Conservation (phyloP, 2,329 filamentous ascomycete species). For the Fusarium annulatum region DNA sequence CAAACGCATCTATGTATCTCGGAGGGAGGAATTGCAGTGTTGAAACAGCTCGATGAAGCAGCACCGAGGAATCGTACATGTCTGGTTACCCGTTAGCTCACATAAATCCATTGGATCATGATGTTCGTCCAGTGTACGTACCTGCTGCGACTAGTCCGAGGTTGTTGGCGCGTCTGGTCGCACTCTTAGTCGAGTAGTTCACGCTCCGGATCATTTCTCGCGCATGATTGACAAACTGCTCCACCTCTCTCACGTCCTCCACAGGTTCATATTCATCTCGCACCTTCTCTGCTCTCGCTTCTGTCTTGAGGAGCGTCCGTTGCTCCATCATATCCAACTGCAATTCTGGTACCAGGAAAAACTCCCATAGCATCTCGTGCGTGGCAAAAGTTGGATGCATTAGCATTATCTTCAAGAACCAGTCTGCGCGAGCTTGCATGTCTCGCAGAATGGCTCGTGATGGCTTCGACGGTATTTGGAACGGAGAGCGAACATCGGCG, state of each 20-base stretch:
- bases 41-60: slow-evolving; percentile 64
- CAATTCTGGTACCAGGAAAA: slow-evolving; percentile 95
- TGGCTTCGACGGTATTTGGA: slow-evolving; percentile 92
- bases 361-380: slow-evolving; percentile 98
- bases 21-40: slow-evolving; percentile 74
- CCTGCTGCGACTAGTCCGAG: slow-evolving; percentile 72
- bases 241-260: slow-evolving; percentile 85
- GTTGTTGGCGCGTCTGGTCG: slow-evolving; percentile 82
- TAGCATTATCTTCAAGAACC: slow-evolving; percentile 87
- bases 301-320: slow-evolving; percentile 86
- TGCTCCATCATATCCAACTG: slow-evolving; percentile 91
- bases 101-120: slow-evolving; percentile 22
- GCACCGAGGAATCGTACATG: slow-evolving; percentile 72
- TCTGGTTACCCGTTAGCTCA: slow-evolving; percentile 60
- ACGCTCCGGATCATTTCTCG: slow-evolving; percentile 89
- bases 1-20: slow-evolving; percentile 75
- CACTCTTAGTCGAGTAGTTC: slow-evolving; percentile 83
- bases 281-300: slow-evolving; percentile 83
- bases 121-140: slow-evolving; percentile 50
- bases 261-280: slow-evolving; percentile 90
- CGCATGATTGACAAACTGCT: slow-evolving; percentile 91
- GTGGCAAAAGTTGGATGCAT: slow-evolving; percentile 92
- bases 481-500: slow-evolving; percentile 82
- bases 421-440: slow-evolving; percentile 86
- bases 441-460: slow-evolving; percentile 88